Evolutionary conservation across 2,329 filamentous ascomycete genomes (phyloP), one percentile per base, ranked within the genome.

Genomic region (Tolypocladium sp.): DNA sequence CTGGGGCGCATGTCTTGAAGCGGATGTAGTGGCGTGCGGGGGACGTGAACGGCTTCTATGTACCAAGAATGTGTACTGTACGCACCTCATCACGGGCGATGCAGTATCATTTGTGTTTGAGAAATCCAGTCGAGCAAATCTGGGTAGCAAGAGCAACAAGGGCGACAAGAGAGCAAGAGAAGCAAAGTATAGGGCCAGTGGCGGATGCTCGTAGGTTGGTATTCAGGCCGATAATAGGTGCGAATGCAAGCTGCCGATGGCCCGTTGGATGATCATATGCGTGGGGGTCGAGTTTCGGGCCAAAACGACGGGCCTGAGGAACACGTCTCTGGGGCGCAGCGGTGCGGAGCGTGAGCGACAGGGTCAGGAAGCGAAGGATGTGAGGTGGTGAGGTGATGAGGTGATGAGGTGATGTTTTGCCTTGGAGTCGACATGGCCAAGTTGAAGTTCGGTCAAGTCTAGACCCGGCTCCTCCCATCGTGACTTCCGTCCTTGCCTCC

Each of bases 11-110:
- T 52, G 56, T 35, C 38, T 55, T 42, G 38, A 27, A 25, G 49
- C 30, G 10, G 33, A 38, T 35, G 49, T 7, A 33, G 38, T 5
- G 44, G 25, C 25, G 25, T 33, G 27, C 49, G 30, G 49, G 27
- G 49, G 15, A 3, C 13, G 30, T n/a, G 17, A 35, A 33, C 9
- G 12, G 49, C 30, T 13, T 5, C 25, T 4, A n/a, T n/a, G n/a
- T n/a, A 42, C 42, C 12, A 2, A 4, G 40, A n/a, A n/a, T 44
- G 57, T 8, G 30, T 33, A 33, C 30, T 33, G 30, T 51, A 62
- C 61, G 57, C 61, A 62, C 61, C 59, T 62, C 61, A 62, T 62
- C n/a, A n/a, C n/a, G 57, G 59, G 30, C 37, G 37, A 38, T 13
- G 37, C 37, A 13, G 13, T 17, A 38, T 38, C 13, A 17, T 17